Evolutionary conservation across 352 stramenopile species (phyloP).

Genomic region (Phytophthora niederhauseri): DNA sequence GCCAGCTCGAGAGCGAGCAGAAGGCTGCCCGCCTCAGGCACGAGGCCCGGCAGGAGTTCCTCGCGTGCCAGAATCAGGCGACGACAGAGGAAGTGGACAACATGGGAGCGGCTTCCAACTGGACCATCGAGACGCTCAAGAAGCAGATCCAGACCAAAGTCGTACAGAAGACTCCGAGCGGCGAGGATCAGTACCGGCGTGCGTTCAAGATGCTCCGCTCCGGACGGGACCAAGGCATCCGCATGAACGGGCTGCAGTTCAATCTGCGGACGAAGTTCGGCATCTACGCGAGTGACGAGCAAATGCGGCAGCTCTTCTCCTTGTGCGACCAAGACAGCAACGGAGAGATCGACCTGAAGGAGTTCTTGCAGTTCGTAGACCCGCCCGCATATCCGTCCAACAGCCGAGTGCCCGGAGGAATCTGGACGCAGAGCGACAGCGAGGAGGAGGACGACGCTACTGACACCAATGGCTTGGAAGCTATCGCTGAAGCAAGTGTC

Average conservation of each 20-base stretch:
- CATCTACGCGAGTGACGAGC: slow-evolving; percentile 74
- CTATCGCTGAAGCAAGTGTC: not conserved
- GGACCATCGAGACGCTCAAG: slow-evolving; percentile 66
- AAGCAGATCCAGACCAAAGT: slow-evolving; percentile 84
- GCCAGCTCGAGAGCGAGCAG: slow-evolving; percentile 73
- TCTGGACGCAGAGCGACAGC: slow-evolving; percentile 55
- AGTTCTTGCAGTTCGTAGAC: slow-evolving; percentile 81
- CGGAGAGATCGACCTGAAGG: slow-evolving; percentile 74
- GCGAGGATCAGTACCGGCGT: slow-evolving; percentile 79
- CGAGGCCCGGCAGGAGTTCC: slow-evolving; percentile 71
- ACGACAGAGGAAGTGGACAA: slow-evolving; percentile 45
- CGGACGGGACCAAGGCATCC: slow-evolving; percentile 69
- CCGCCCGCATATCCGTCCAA: slow-evolving; percentile 61
- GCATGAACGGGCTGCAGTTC: slow-evolving; percentile 71
- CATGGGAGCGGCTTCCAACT: slow-evolving; percentile 55
- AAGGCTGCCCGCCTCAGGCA: slow-evolving; percentile 53
- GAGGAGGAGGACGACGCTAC: slow-evolving; percentile 30
- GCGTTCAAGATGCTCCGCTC: slow-evolving; percentile 84
- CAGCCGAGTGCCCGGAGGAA: slow-evolving; percentile 55
- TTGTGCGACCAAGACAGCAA: slow-evolving; percentile 69
- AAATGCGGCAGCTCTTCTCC: slow-evolving; percentile 73
- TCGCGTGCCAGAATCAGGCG: slow-evolving; percentile 25
- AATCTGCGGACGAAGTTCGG: slow-evolving; percentile 84
- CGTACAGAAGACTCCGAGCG: slow-evolving; percentile 74
- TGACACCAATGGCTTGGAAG: slow-evolving; percentile 15